Evolutionary conservation across 345 rosid species (phyloP).

Genomic region (Aquilaria malaccensis): DNA sequence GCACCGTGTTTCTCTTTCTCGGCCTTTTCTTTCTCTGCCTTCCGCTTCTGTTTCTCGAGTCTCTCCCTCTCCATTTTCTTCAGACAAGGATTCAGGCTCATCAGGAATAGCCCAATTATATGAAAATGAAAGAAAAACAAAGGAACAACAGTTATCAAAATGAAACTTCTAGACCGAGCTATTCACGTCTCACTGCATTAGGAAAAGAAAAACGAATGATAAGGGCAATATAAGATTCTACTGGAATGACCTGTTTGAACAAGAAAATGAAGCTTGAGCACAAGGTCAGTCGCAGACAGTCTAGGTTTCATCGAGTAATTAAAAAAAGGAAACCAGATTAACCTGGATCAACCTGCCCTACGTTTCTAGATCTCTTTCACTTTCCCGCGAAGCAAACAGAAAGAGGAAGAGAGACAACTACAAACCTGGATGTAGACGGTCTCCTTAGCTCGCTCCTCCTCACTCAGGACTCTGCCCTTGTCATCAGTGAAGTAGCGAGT

Average conservation of each 20-base stretch:
- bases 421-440: conserved; percentile 65
- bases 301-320: too few species aligned
- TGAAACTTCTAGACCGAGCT: too few species aligned
- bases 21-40: conserved; percentile 51
- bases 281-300: too few species aligned
- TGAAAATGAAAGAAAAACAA: not conserved
- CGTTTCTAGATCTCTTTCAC: too few species aligned
- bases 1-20: conserved; percentile 43
- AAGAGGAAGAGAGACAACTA: not conserved
- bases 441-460: conserved; percentile 85
- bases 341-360: too few species aligned
- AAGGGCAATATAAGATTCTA: too few species aligned
- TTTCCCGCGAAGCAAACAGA: not conserved
- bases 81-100: conserved; percentile 11
- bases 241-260: too few species aligned
- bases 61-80: conserved; percentile 90
- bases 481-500: conserved; percentile 58
- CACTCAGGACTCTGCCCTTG: conserved; percentile 68
- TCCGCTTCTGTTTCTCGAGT: conserved; percentile 51
- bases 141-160: too few species aligned
- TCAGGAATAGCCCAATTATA: not conserved
- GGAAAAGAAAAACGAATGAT: too few species aligned
- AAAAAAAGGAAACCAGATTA: too few species aligned
- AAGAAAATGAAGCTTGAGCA: too few species aligned
- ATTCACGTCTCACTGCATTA: too few species aligned